These are phyloP conservation scores for Funneliformis geosporum DNA, from an alignment of 192 early-diverging fungal genomes.

Conservation along the genomic window DNA sequence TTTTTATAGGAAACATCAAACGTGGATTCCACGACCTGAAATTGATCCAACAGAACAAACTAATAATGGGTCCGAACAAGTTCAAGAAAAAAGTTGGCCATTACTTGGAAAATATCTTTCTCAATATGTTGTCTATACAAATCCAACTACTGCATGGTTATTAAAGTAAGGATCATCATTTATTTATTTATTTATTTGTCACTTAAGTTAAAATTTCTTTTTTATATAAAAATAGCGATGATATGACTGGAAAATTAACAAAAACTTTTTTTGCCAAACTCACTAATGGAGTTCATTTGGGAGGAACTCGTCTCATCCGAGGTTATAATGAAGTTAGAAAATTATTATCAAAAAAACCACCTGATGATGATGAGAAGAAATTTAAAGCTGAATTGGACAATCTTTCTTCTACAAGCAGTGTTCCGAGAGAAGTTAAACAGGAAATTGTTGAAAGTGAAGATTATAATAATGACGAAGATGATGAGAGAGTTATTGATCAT, in stretches of 20 bases:
- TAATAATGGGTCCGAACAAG: conserved; percentile 35
- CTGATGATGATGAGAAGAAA: conserved; percentile 39
- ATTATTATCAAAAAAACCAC: conserved; percentile 45
- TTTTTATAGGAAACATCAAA: conserved; percentile 63
- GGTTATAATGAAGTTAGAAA: conserved; percentile 78
- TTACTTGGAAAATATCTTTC: conserved; percentile 77
- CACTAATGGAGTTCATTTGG: conserved; percentile 55
- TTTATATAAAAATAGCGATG: conserved; percentile 49
- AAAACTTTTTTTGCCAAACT: conserved; percentile 67
- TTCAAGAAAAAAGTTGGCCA: conserved; percentile 67
- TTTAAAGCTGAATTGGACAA: conserved; percentile 36
- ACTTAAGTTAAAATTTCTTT: neutral
- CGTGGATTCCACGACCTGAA: conserved; percentile 47
- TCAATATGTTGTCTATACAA: conserved; percentile 73
- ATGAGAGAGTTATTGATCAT: conserved; percentile 74
- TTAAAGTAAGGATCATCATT: conserved; percentile 39
- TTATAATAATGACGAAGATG: conserved; percentile 49
- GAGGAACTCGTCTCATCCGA: conserved; percentile 72
- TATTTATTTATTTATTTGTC: neutral
- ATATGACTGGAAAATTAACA: conserved; percentile 60
- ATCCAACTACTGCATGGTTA: conserved; percentile 62
- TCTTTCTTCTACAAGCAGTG: neutral
- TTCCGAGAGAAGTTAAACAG: conserved; percentile 39
- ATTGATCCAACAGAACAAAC: conserved; percentile 4
- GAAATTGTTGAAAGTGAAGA: conserved; percentile 50